Base-by-base conservation (phyloP, 371 early-diverging fungal species). In the Mucor mucedo region DNA sequence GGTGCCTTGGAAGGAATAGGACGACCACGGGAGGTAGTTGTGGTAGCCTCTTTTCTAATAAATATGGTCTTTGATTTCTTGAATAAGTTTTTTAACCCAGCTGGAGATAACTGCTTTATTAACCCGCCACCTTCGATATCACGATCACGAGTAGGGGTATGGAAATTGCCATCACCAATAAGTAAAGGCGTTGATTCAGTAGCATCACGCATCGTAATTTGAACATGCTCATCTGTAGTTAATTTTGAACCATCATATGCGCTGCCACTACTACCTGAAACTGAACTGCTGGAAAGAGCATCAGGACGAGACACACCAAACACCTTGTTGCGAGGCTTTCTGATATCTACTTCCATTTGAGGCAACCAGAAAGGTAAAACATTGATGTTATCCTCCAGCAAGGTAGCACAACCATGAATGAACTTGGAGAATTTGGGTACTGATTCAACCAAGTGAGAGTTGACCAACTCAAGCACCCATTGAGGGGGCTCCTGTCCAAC, bases 401-500 rank as follows among this genome's bases (percentile, higher is more conserved):
- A 84, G 3, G 96, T 93, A 27, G 98, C 91, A 38, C 92, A 89
- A 57, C 99, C 99, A 78, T 99, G 99, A 63, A 98, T 91, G 79
- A 97, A 99, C 77, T 99, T 99, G 53, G 95, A 94, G 82, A 99
- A 99, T 75, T 98, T 99, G 59, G 98, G 98, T 6, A 99, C 98
- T 21, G 96, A 96, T 75, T 97, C 96, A 55, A 99, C 98, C 60
- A 99, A 79, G 68, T 95, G 91, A 55, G 92, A 89, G 52, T 93
- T 89, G 69, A 97, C 89, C 50, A 99, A 82, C 39, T 97, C 95
- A 28, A 89, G 77, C 28, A 99, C 97, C 99, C 99, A 99, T 62
- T 91, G 87, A 5, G 98, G 98, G 3, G 96, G 95, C 62, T 92
- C 92, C 41, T 92, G 92, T 28, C 99, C 99, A 11, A 90, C 85